Evolutionary conservation across 139 green algal species (phyloP).

Genomic region (Coelastrella sp.): DNA sequence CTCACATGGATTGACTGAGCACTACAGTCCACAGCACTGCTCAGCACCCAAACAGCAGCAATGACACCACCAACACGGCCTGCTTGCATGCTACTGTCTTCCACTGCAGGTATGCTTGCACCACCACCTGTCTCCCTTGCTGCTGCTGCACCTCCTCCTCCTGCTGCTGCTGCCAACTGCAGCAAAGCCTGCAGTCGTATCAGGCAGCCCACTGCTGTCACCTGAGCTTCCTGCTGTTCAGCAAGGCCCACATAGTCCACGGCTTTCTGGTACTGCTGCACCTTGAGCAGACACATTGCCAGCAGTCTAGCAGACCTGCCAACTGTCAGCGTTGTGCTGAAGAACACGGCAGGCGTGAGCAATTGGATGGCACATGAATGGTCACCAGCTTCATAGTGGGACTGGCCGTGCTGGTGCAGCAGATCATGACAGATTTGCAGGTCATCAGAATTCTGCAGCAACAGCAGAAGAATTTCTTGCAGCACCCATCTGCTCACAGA

Average conservation of each 20-base stretch:
- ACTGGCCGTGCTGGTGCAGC: conserved; percentile 30
- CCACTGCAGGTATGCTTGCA: neutral
- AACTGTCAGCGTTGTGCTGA: neutral
- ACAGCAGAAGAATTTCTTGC: neutral
- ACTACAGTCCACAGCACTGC: neutral
- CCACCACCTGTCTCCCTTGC: neutral
- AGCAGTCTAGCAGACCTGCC: conserved; percentile 33
- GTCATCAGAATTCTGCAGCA: neutral
- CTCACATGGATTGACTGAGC: neutral
- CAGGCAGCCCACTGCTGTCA: neutral
- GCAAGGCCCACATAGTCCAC: conserved; percentile 12
- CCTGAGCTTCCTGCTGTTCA: conserved; percentile 19
- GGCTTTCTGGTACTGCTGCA: neutral
- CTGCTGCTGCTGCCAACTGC: neutral
- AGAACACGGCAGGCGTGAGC: conserved; percentile 37
- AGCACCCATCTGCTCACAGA: neutral
- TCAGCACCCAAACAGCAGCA: neutral
- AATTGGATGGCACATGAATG: neutral
- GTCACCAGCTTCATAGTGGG: neutral
- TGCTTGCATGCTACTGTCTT: neutral
- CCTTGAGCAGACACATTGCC: neutral
- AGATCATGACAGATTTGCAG: neutral
- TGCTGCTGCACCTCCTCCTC: neutral
- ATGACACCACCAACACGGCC: neutral
- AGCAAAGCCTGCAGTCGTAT: conserved; percentile 25